Evolutionary conservation across 2,329 filamentous ascomycete species (phyloP).

Genomic region (Didymella pomorum): DNA sequence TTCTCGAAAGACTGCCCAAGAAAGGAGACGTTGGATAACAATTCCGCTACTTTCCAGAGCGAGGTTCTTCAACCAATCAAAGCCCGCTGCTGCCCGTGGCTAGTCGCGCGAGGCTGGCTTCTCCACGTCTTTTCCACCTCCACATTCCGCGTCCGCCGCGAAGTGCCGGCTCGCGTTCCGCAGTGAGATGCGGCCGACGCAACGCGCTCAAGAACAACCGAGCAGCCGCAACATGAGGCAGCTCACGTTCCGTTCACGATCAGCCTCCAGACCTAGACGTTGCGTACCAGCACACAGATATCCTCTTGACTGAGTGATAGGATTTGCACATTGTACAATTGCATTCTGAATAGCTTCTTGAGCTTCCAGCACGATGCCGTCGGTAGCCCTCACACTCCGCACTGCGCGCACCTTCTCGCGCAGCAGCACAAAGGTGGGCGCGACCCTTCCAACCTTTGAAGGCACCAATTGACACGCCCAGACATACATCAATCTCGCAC

Average conservation of each 20-base stretch:
- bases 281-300: background rate
- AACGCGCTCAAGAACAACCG: slow-evolving; percentile 22
- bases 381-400: slow-evolving; percentile 46
- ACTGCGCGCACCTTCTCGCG: slow-evolving; percentile 47
- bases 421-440: slow-evolving; percentile 42
- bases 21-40: background rate
- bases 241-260: background rate
- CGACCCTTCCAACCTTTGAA: background rate
- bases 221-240: slow-evolving; percentile 11
- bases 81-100: background rate
- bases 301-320: slow-evolving; percentile 5
- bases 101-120: slow-evolving; percentile 8
- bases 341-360: background rate
- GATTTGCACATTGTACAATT: background rate
- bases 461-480: slow-evolving; percentile 21
- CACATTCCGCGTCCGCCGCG: slow-evolving; percentile 12
- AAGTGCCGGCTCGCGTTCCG: slow-evolving; percentile 11
- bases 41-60: slow-evolving; percentile 20
- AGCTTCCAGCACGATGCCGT: slow-evolving; percentile 40
- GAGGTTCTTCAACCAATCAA: slow-evolving; percentile 8
- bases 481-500: slow-evolving; percentile 48
- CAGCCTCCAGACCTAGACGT: slow-evolving; percentile 1
- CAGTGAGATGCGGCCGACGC: slow-evolving; percentile 16
- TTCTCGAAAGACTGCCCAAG: background rate
- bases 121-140: slow-evolving; percentile 11